A percentile compares a stretch with the other conserved stretches of the same genome.
These are phyloP conservation scores for Singerocomus inundabilis DNA, from an alignment of 1,284 basidiomycete species.

Conservation along the genomic window DNA sequence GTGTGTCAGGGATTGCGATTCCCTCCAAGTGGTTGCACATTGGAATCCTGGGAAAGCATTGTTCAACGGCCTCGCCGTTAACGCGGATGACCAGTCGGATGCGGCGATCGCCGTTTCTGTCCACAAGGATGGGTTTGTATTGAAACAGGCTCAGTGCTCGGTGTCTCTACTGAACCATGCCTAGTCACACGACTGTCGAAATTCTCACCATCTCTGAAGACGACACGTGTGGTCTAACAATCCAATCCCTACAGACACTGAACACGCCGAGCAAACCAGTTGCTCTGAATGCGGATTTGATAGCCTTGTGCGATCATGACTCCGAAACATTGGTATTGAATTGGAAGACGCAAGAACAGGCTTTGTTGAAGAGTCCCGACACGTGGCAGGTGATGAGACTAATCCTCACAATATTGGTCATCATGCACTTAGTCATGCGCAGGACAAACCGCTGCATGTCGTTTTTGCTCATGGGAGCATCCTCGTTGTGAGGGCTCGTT, in stretches of 20 bases:
- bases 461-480: slow-evolving; percentile 46
- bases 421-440: slow-evolving; percentile 14
- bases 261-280: slow-evolving; percentile 44
- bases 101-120: slow-evolving; percentile 50
- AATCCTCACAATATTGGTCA: slow-evolving; percentile 4
- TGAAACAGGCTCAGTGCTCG: neutral
- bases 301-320: slow-evolving; percentile 52
- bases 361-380: slow-evolving; percentile 42
- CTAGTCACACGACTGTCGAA: slow-evolving; percentile 16
- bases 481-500: slow-evolving; percentile 56
- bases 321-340: slow-evolving; percentile 51
- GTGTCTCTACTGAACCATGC: slow-evolving; percentile 9
- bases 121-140: slow-evolving; percentile 40
- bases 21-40: slow-evolving; percentile 33
- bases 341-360: slow-evolving; percentile 47
- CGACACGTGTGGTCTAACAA: slow-evolving; percentile 4
- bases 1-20: slow-evolving; percentile 48
- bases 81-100: slow-evolving; percentile 42
- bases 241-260: slow-evolving; percentile 16
- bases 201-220: slow-evolving; percentile 26
- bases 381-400: slow-evolving; percentile 21
- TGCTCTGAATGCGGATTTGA: slow-evolving; percentile 45
- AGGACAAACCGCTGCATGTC: slow-evolving; percentile 52
- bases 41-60: slow-evolving; percentile 56
- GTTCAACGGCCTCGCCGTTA: slow-evolving; percentile 50